Evolutionary conservation across 148 eudicot species (phyloP).

Genomic region (Fallopia convolvulus): DNA sequence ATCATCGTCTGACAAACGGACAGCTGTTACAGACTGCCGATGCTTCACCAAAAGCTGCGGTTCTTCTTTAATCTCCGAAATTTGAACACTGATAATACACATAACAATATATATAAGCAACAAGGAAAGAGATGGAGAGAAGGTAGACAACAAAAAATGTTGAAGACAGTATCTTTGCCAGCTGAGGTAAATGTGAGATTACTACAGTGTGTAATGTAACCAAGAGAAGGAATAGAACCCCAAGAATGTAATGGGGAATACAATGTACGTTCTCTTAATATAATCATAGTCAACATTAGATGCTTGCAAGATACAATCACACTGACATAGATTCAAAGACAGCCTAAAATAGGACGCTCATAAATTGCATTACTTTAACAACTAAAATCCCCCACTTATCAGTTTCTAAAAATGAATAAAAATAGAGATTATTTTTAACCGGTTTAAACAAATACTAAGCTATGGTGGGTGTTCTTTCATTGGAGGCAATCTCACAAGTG

Average conservation of each 20-base stretch:
- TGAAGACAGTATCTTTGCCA: neutral
- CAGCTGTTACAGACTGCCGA: conserved; percentile 76
- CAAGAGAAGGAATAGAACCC: neutral
- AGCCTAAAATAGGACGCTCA: neutral
- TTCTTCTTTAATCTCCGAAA: conserved; percentile 43
- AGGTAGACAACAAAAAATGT: neutral
- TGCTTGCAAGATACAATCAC: neutral
- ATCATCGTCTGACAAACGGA: conserved; percentile 76
- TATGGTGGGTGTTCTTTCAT: too few species aligned
- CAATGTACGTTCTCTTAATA: neutral
- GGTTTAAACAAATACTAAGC: too few species aligned
- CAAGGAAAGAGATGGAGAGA: neutral
- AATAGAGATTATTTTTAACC: too few species aligned
- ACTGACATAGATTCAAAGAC: neutral
- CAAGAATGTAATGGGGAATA: neutral
- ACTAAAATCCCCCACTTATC: neutral
- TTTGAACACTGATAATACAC: conserved; percentile 49
- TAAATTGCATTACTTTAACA: neutral
- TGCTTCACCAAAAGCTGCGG: conserved; percentile 56
- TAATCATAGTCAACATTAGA: neutral
- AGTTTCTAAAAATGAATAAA: too few species aligned
- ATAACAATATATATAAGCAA: conserved; percentile 11
- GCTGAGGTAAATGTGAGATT: neutral
- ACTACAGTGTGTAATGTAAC: neutral
- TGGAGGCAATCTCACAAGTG: too few species aligned